Base-by-base conservation (phyloP, 1,284 basidiomycete species). In the Marasmius sp. region DNA sequence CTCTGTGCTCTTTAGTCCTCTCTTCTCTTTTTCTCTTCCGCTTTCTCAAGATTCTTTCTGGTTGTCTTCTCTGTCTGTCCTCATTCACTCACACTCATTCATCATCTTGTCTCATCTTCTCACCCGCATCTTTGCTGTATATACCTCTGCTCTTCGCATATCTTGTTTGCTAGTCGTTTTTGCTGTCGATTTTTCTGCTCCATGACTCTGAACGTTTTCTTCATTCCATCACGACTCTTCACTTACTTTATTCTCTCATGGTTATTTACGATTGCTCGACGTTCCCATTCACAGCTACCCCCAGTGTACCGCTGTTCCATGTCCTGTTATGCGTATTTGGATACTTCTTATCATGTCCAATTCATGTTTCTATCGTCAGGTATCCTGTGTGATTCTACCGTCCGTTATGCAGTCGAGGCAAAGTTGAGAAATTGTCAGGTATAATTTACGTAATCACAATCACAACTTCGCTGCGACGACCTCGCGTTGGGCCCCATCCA, bases 171-270 rank as follows among this genome's bases (percentile, higher is more conserved):
- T 56, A 38, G 20, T 56, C 54, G 38, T 56, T 18, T 56, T 47
- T 47, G 54, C 54, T 56, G 39, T 56, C 54, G 54, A 37, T 22
- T 39, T 37, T 56, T 56, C 20, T 39, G 27, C 34, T 56, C 54
- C 54, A 56, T 56, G 33, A 38, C 33, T 39, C 14, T 51, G n/a
- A 22, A 38, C 34, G 33, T n/a, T 56, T 56, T 27, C n/a, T 56
- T 41, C 16, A 18, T 47, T 10, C n/a, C 45, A 47, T n/a, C 7
- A 47, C 20, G n/a, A 47, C 16, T 8, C 27, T 2, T 27, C 45
- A 47, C 41, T n/a, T 47, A 47, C 20, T 47, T 47, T 47, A 47
- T 47, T 47, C 27, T 47, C 14, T 47, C 45, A 47, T n/a, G 45
- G 45, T 47, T 47, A 47, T 47, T 27, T 47, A 47, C 45, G 45